Conservation (phyloP, 371 early-diverging fungal species). For the Nematocida sp. region DNA sequence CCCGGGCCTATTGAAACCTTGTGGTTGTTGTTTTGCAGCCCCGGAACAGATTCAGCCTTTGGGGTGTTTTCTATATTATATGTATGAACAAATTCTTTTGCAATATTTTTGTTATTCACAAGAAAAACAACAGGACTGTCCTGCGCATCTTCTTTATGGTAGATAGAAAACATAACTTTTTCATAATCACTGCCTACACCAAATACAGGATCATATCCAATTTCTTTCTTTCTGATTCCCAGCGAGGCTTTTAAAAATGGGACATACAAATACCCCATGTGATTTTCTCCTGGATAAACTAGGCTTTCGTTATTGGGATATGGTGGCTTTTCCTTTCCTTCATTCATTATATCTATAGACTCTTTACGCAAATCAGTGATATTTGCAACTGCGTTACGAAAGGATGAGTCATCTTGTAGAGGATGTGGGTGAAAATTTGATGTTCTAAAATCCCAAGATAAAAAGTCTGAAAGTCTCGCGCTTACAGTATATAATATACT, state of each 20-base stretch:
- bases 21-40: background rate
- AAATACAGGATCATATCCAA: constrained; percentile 1
- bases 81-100: background rate
- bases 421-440: background rate
- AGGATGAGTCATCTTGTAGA: background rate
- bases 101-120: background rate
- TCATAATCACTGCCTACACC: constrained; percentile 1
- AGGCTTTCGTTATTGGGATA: background rate
- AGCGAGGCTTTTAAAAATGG: background rate
- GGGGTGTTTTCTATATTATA: background rate
- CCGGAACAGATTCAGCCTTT: background rate
- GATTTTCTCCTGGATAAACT: background rate
- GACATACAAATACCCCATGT: constrained; percentile 14
- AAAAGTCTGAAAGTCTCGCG: background rate
- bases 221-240: background rate
- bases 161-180: constrained; percentile 1
- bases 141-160: background rate
- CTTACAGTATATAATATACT: background rate
- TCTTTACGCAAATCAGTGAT: background rate
- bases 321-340: background rate
- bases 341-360: background rate
- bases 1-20: background rate
- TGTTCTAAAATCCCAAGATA: background rate
- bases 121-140: constrained; percentile 6
- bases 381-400: constrained; percentile 5